Evolutionary conservation across 257 asterid genomes (phyloP).

Genomic region (Misopates orontium): DNA sequence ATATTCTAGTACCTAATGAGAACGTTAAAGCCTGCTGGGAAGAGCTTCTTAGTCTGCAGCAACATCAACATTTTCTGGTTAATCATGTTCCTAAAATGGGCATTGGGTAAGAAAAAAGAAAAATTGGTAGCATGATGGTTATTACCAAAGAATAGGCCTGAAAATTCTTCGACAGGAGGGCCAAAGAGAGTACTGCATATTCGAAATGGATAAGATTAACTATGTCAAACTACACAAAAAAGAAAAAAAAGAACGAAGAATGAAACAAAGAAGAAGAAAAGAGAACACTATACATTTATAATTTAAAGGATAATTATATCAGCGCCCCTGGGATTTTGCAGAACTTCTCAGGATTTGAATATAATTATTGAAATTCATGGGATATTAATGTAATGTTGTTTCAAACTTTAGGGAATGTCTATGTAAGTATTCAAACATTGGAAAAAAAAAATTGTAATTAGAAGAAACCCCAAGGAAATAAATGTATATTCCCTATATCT

Average conservation of each 20-base stretch:
- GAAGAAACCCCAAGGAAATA: too few relatives aligned
- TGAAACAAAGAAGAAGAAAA: too few relatives aligned
- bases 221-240: neutral
- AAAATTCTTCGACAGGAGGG: conserved; percentile 66
- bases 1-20: conserved; percentile 58
- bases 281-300: too few relatives aligned
- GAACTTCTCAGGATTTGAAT: too few relatives aligned
- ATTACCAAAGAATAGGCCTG: conserved; percentile 76
- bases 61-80: conserved; percentile 16
- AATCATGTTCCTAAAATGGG: neutral
- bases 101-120: conserved; percentile 9
- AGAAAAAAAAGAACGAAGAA: neutral
- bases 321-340: too few relatives aligned
- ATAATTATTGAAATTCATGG: too few relatives aligned
- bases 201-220: conserved; percentile 10
- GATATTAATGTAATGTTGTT: too few relatives aligned
- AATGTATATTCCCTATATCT: too few relatives aligned
- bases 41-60: conserved; percentile 53
- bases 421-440: too few relatives aligned
- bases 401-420: too few relatives aligned
- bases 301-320: too few relatives aligned
- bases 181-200: conserved; percentile 67
- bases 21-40: conserved; percentile 65
- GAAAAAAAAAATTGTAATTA: too few relatives aligned
- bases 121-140: neutral